Evolutionary conservation across 768 basidiomycete genomes (phyloP), one percentile per base, ranked within the genome.

Genomic region (Postia placenta): DNA sequence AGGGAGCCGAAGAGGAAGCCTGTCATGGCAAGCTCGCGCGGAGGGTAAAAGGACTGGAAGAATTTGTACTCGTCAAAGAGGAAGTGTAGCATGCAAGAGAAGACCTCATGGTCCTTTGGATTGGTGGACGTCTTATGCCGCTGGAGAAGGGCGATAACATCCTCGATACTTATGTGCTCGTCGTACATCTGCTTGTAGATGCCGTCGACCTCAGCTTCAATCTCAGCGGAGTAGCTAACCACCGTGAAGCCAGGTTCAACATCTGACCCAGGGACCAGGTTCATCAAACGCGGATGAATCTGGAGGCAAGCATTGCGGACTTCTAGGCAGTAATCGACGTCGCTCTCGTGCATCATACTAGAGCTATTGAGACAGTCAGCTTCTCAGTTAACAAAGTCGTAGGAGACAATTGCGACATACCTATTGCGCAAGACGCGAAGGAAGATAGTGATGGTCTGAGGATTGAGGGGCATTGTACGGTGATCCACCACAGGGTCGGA

Each of bases 1-100:
- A 99, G 79, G 25, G 92, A 93, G 27, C 96, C 96, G 55, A 98
- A 98, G 24, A 99, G 79, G 61, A 92, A 87, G 41, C 90, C 96
- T 5, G 96, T 98, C 83, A 98, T 92, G 45, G 85, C 83, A 40
- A 98, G 77, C 69, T 98, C 93, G 56, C 93, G 87, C 33, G 88
- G 76, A 22, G 96, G 96, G 60, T 92, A 92, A 68, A 87, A 96
- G 35, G 88, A 87, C 63, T 95, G 92, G 81, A 98, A 96, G 75
- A 97, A 99, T 62, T 93, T 94, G 81, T 96, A 96, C 70, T 99
- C 96, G 80, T 98, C 96, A 69, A 99, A 97, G 38, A 99, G 80
- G 75, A 96, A 95, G 72, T 97, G 94, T 44, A 99, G 85, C 84
- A 96, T 96, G 80, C 93, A 97, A n/a, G 93, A 96, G 64, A 97